Conservation (phyloP, 352 stramenopile species). For the Phytophthora fragariae region DNA sequence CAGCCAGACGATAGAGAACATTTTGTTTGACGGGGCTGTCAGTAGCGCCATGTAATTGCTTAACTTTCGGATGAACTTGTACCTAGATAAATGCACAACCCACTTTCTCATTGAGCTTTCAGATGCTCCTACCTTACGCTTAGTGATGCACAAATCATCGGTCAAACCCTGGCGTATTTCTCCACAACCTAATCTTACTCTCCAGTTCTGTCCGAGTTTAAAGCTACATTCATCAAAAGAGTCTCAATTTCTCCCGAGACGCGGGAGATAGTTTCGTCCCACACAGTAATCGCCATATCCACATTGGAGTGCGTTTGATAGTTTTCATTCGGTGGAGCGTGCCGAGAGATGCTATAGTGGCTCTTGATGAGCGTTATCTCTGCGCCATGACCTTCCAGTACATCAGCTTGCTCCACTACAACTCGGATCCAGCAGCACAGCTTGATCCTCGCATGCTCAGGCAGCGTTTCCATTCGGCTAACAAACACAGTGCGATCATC, state of each 20-base stretch:
- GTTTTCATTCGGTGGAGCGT: not conserved
- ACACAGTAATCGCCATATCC: conserved; percentile 24
- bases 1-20: conserved; percentile 27
- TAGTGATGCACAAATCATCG: not conserved
- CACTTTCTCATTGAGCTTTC: no score
- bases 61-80: no score
- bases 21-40: conserved; percentile 23
- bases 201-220: not conserved
- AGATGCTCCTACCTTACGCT: no score
- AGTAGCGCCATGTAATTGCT: not conserved
- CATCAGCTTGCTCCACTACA: conserved; percentile 10
- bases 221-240: conserved; percentile 24
- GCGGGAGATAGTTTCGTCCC: conserved; percentile 22
- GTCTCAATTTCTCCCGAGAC: conserved; percentile 23
- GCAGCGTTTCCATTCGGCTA: conserved; percentile 8
- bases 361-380: conserved; percentile 15
- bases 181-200: no score
- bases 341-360: conserved; percentile 15
- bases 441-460: not conserved
- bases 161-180: no score
- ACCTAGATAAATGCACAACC: no score
- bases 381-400: not conserved
- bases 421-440: conserved; percentile 2
- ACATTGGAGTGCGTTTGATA: not conserved
- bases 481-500: conserved; percentile 19